These are phyloP conservation scores for Cardiospermum halicacabum DNA, from an alignment of 345 rosid genomes.

Conservation along the genomic window DNA sequence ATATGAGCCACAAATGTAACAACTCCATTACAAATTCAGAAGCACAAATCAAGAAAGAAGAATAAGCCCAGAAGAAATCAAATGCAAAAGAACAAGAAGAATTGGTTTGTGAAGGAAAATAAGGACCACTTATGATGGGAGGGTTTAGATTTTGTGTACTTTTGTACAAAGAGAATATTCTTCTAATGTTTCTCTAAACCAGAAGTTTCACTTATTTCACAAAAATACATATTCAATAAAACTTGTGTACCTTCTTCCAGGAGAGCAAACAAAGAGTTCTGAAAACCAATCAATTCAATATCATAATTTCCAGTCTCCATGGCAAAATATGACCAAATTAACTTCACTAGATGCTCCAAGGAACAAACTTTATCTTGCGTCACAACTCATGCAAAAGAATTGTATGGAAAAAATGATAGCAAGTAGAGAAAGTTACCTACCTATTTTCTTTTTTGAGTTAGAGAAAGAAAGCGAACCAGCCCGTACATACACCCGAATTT, in stretches of 20 bases:
- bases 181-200: neutral
- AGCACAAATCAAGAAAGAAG: neutral
- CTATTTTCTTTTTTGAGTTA: slow-evolving; percentile 10
- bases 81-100: neutral
- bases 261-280: neutral
- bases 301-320: neutral
- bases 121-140: neutral
- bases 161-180: neutral
- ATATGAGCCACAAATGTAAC: neutral
- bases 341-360: neutral
- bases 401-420: slow-evolving; percentile 9
- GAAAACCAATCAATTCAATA: slow-evolving; percentile 8
- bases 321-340: neutral
- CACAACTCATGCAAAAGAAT: slow-evolving; percentile 9
- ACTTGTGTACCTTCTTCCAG: neutral
- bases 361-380: neutral
- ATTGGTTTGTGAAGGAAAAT: neutral
- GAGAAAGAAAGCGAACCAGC: neutral
- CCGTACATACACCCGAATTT: neutral
- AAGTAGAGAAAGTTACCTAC: slow-evolving; percentile 5
- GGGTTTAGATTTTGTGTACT: neutral
- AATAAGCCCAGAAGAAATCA: neutral
- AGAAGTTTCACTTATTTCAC: slow-evolving; percentile 71
- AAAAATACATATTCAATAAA: too few relatives aligned
- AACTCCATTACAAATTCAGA: neutral